Evolutionary conservation across 306 rosid genomes (phyloP).

Genomic region (Cyamopsis tetragonoloba): DNA sequence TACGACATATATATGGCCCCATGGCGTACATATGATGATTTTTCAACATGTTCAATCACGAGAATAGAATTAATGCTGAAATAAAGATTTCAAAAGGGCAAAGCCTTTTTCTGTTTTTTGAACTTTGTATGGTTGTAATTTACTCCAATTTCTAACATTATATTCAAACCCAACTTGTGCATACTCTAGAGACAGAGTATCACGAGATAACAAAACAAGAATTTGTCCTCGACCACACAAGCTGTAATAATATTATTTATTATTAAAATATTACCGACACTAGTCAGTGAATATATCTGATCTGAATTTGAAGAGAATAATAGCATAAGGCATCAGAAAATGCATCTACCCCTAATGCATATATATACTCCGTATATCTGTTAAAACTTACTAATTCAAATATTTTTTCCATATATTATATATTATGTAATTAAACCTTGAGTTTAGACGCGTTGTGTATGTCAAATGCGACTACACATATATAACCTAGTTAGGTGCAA

Average conservation of each 20-base stretch:
- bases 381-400: too few species aligned
- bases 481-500: too few species aligned
- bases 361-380: too few species aligned
- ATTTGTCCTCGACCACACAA: not conserved
- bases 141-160: slow-evolving; percentile 13
- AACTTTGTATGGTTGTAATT: not conserved
- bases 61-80: not conserved
- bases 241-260: not conserved
- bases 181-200: not conserved
- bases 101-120: not conserved
- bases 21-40: not conserved
- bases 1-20: slow-evolving; percentile 5
- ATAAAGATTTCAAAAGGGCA: not conserved
- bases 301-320: slow-evolving; percentile 12
- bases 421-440: too few species aligned
- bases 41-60: slow-evolving; percentile 15
- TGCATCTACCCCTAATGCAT: not conserved
- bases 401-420: too few species aligned
- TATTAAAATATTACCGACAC: not conserved
- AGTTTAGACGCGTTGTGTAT: too few species aligned
- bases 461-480: too few species aligned
- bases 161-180: not conserved
- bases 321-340: not conserved
- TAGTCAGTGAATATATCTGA: not conserved
- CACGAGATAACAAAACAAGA: not conserved